A percentile compares a stretch with the other conserved stretches of the same genome.
phyloP scores from a whole-genome alignment of 108 stramenopile species.

The Cyclostephanos invisitatus region DNA sequence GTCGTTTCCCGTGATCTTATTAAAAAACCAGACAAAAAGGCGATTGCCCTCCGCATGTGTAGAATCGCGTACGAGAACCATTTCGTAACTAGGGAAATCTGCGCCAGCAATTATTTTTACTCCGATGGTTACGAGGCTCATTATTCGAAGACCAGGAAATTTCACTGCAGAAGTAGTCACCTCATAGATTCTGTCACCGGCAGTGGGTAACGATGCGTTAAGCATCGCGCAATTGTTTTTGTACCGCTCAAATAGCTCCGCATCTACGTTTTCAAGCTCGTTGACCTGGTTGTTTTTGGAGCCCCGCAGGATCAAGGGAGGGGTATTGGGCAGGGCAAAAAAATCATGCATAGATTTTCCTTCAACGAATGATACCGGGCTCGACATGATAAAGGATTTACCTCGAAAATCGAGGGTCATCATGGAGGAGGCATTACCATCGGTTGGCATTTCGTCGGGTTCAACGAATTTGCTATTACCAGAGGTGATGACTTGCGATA shows the following conservation, averaged over 20 bases:
- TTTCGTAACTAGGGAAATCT: conserved; percentile 36
- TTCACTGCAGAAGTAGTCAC: conserved; percentile 38
- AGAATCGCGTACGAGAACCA: conserved; percentile 35
- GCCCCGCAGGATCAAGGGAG: conserved; percentile 33
- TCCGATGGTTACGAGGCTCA: conserved; percentile 33
- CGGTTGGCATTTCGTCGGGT: neutral
- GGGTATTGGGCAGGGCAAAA: conserved; percentile 34
- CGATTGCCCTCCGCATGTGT: conserved; percentile 37
- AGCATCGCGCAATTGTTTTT: conserved; percentile 18
- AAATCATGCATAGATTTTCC: conserved; percentile 29
- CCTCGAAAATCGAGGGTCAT: conserved; percentile 17
- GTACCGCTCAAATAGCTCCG: conserved; percentile 24
- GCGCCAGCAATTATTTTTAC: conserved; percentile 22
- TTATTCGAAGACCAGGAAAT: conserved; percentile 43
- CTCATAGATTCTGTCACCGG: conserved; percentile 34
- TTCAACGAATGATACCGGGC: neutral
- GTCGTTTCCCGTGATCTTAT: conserved; percentile 30
- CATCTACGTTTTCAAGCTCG: conserved; percentile 28
- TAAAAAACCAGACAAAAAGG: conserved; percentile 42
- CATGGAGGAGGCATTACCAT: conserved; percentile 5
- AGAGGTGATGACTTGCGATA: neutral
- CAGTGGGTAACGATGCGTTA: conserved; percentile 17
- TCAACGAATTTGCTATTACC: neutral
- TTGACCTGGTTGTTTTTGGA: conserved; percentile 40
- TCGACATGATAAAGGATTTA: conserved; percentile 8